Evolutionary conservation across 306 rosid genomes (phyloP).

Genomic region (Canavalia ensiformis): DNA sequence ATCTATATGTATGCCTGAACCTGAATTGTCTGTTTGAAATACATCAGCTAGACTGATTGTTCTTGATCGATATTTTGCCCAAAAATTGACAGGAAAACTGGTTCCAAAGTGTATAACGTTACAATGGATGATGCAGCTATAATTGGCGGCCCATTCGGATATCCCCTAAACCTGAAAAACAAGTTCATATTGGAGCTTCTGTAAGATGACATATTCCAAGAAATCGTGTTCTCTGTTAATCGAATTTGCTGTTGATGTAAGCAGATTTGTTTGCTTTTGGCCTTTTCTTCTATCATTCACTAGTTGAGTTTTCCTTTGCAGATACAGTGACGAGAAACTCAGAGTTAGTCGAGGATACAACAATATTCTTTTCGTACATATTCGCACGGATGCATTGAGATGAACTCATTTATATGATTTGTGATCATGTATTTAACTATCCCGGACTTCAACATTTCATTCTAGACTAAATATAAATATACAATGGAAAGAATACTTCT

Average conservation of each 20-base stretch:
- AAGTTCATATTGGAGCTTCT: conserved; percentile 74
- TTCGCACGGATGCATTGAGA: conserved; percentile 52
- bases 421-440: conserved; percentile 9
- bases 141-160: conserved; percentile 83
- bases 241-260: background rate
- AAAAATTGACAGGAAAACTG: conserved; percentile 63
- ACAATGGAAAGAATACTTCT: conserved; percentile 36
- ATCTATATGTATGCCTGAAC: background rate
- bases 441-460: background rate
- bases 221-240: conserved; percentile 32
- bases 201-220: conserved; percentile 61
- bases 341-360: conserved; percentile 75
- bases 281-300: background rate
- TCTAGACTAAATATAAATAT: background rate
- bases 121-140: conserved; percentile 93
- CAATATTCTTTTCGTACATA: conserved; percentile 70
- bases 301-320: conserved; percentile 50
- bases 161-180: conserved; percentile 75
- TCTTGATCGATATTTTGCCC: conserved; percentile 29
- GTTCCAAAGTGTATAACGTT: conserved; percentile 61
- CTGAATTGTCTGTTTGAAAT: conserved; percentile 1
- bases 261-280: conserved; percentile 29
- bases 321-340: conserved; percentile 80
- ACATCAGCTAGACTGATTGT: conserved; percentile 4
- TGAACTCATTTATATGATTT: conserved; percentile 6